Base-by-base conservation (phyloP, 2,329 filamentous ascomycete species). In the Cladophialophora psammophila region DNA sequence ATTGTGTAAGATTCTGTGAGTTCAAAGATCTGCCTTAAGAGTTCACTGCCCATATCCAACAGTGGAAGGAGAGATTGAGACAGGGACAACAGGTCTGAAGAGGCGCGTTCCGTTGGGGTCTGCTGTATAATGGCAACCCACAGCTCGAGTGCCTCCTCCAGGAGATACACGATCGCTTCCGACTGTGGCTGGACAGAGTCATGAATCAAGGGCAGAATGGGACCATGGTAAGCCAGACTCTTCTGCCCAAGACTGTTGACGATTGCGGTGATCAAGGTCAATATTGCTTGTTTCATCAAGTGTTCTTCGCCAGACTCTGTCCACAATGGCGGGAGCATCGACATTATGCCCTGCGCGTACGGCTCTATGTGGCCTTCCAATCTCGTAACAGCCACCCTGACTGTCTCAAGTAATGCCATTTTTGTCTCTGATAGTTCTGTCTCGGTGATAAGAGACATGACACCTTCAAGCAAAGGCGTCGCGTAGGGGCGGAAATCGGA, bases 271-370 rank as follows among this genome's bases (percentile, higher is more conserved):
- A 98, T 88, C 45, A 98, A 90, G 2, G 91, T 92, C 65, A 98
- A 86, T 60, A 98, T 93, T 1, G 93, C 89, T 79, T 97, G 94
- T 78, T 98, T 98, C 84, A 97, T 91, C 78, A 98, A 87, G 79
- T 93, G 92, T 74, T 95, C 92, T 67, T 96, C 91, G 0, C 90
- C 92, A 2, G 92, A 93, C 60, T 90, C 87, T 67, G 92, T 89
- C 95, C 95, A 99, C 0, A 98, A 84, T 3, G 85, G 84, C 0
- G 94, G 94, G 6, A 98, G 84, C 12, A 93, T 86, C 1, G 87
- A 84, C 78, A 99, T 90, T 67, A 99, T 91, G 67, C 90, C 88
- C 73, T 96, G 92, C 5, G 72, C 92, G 68, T 86, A 89, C 0
- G 86, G 86, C 2, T 83, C 81, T 66, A 90, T 87, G 71, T 91